Base-by-base conservation (phyloP, 2,329 filamentous ascomycete species). In the Chaetomium globosum region DNA sequence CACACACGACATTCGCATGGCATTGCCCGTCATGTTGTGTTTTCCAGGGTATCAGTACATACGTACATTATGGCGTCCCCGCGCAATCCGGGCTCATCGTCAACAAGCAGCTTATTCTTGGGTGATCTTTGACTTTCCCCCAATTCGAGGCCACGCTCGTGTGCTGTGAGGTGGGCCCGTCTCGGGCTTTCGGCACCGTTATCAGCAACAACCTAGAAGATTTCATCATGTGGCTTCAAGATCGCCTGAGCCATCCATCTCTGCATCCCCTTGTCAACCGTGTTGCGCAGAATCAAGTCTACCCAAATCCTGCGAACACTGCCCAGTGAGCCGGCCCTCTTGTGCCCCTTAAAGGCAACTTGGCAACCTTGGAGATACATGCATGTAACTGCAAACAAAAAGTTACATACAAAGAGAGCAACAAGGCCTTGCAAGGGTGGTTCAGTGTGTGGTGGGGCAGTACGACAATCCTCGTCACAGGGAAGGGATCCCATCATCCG, bases 391-490 rank as follows among this genome's bases (percentile, higher is more conserved):
- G 26, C 26, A 26, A 26, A 39, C 36, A 6, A 19, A 31, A n/a
- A n/a, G n/a, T n/a, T 31, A 12, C 9, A 36, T 36, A 36, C 33
- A 36, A 3, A 36, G 7, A 36, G 1, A 10, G 33, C 13, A 23
- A n/a, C 43, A 28, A n/a, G 30, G n/a, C 4, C 4, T 26, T 10
- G 21, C 58, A 23, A n/a, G 46, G 10, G 36, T 51, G 30, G 26
- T 19, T 36, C 51, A 53, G 31, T 36, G 51, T 57, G 60, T 54
- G 51, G 59, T 63, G 60, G 60, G 60, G 39, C 60, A 36, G 57
- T 19, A 9, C 7, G 9, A 19, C 28, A 19, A 36, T 51, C 28
- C 57, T 33, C n/a, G 19, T 26, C 36, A 13, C 51, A 55, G 30
- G 57, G 31, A 59, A 21, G 6, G 12, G 56, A 59, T 54, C 63